A percentile compares a stretch with the other conserved stretches of the same genome.
These are phyloP conservation scores for Fraxinus quadrangulata DNA, from an alignment of 257 asterid genomes.

Conservation along the genomic window DNA sequence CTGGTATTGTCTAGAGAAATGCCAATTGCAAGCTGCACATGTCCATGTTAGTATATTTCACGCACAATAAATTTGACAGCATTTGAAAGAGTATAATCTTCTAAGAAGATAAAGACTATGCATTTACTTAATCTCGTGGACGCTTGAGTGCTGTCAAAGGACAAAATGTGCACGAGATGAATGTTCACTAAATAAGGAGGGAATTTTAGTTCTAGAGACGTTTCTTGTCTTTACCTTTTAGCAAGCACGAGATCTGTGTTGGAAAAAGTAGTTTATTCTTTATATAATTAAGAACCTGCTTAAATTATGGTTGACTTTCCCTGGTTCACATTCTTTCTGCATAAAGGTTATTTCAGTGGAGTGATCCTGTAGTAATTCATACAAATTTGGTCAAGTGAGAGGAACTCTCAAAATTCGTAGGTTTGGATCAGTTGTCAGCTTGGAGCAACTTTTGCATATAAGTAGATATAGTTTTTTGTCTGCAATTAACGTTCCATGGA, in stretches of 20 bases:
- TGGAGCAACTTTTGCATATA: not conserved
- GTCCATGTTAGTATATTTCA: no score
- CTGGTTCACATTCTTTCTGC: not conserved
- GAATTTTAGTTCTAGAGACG: not conserved
- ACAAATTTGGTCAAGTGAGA: not conserved
- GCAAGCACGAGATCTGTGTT: not conserved
- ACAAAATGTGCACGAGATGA: not conserved
- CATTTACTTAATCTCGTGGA: no score
- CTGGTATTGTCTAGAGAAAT: no score
- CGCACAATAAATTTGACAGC: no score
- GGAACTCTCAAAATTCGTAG: not conserved
- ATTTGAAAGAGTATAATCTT: no score
- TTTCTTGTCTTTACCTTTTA: not conserved
- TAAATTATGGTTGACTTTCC: not conserved
- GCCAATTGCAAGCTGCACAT: no score
- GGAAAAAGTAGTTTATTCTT: not conserved
- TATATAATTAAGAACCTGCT: not conserved
- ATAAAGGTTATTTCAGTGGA: not conserved
- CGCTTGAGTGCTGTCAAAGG: no score
- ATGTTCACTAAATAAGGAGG: not conserved
- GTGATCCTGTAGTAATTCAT: not conserved
- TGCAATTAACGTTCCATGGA: not conserved
- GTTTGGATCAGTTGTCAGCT: slow-evolving; percentile 7
- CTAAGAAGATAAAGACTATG: no score
- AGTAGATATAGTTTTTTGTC: slow-evolving; percentile 5